A percentile compares a stretch with the other conserved stretches of the same genome.
These are phyloP conservation scores for Trametes gibbosa DNA, from an alignment of 768 basidiomycete genomes.

Conservation along the genomic window DNA sequence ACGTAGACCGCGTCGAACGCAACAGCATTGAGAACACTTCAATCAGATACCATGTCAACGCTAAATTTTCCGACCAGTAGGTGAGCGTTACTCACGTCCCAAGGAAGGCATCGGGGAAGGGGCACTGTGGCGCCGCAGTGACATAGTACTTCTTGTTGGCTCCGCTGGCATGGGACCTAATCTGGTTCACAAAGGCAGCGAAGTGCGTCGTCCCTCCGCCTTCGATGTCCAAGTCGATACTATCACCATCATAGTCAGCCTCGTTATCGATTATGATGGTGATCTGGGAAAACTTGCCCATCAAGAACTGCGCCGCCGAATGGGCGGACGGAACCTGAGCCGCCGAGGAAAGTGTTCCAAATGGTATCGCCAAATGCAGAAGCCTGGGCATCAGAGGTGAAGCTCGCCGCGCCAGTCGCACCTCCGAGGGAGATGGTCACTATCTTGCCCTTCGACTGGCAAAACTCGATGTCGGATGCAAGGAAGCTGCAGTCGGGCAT, in stretches of 20 bases:
- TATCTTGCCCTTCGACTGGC: conserved; percentile 48
- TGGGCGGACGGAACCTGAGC: conserved; percentile 57
- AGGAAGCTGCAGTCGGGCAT: conserved; percentile 62
- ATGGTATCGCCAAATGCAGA: conserved; percentile 60
- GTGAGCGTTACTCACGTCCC: conserved; percentile 30
- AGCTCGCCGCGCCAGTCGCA: conserved; percentile 59
- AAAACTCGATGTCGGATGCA: conserved; percentile 58
- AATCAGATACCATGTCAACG: background rate
- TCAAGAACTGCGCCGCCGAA: conserved; percentile 73
- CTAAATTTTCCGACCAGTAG: too few species aligned
- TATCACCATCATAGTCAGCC: conserved; percentile 5
- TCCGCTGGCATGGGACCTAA: conserved; percentile 49
- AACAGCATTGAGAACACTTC: conserved; percentile 53
- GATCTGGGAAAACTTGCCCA: conserved; percentile 43
- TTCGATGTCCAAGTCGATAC: conserved; percentile 73
- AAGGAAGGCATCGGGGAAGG: conserved; percentile 64
- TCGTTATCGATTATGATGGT: background rate
- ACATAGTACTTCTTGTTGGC: conserved; percentile 63
- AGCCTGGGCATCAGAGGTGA: conserved; percentile 57
- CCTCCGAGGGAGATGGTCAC: conserved; percentile 39
- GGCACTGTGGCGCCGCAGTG: conserved; percentile 65
- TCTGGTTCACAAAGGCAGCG: conserved; percentile 42
- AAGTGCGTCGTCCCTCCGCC: conserved; percentile 43
- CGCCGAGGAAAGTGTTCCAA: conserved; percentile 73
- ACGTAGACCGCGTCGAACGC: conserved; percentile 74